phyloP scores from a whole-genome alignment of 2,329 filamentous ascomycete genomes.

The Colletotrichum gloeosporioides region DNA sequence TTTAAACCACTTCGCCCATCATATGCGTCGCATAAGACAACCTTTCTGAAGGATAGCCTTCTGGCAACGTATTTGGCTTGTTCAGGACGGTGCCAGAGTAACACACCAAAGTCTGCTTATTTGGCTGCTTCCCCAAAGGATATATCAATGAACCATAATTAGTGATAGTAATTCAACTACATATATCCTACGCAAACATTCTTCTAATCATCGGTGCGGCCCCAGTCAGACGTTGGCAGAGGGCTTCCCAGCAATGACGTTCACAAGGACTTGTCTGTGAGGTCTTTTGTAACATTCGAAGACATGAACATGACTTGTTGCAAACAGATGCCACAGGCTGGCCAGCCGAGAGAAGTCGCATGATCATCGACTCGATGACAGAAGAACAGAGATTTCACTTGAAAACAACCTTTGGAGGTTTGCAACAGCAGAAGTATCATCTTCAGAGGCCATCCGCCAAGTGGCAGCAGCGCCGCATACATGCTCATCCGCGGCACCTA shows the following conservation, averaged over 20 bases:
- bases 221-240: neutral
- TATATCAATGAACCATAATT: neutral
- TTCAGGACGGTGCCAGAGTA: neutral
- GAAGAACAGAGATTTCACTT: neutral
- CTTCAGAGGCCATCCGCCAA: neutral
- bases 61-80: neutral
- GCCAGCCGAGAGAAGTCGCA: neutral
- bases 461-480: neutral
- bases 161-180: neutral
- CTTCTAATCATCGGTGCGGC: neutral
- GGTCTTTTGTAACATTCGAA: neutral
- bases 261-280: neutral
- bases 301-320: neutral
- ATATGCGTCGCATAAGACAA: neutral
- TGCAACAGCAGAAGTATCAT: neutral
- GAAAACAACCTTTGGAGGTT: neutral
- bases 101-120: neutral
- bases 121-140: neutral
- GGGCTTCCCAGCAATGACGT: neutral
- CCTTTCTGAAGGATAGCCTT: neutral
- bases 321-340: neutral
- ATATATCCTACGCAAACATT: neutral
- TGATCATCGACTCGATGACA: neutral
- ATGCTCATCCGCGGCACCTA: neutral
- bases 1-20: neutral